phyloP scores from a whole-genome alignment of 257 asterid species.

The Nicotiana noctiflora region DNA sequence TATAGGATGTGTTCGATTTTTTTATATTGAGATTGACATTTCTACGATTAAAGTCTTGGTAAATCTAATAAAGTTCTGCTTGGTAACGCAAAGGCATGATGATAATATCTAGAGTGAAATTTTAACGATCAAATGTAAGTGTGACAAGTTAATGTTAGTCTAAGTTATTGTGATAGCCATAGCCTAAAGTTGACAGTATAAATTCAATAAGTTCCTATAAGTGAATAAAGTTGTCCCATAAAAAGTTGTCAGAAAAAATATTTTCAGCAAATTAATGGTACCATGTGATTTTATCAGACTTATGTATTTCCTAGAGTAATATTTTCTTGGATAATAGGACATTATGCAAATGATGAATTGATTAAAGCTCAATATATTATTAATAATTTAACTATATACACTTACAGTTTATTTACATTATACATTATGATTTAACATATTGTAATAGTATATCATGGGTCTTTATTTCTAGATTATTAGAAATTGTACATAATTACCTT shows the following conservation, averaged over 20 bases:
- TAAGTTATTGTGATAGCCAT: neutral
- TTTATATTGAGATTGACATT: neutral
- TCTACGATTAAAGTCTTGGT: neutral
- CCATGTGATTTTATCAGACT: neutral
- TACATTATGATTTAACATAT: too few relatives aligned
- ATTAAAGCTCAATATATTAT: too few relatives aligned
- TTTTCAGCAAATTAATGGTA: neutral
- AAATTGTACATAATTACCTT: too few relatives aligned
- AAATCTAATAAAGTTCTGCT: neutral
- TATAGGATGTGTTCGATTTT: neutral
- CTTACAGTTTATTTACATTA: too few relatives aligned
- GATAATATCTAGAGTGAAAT: neutral
- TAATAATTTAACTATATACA: too few relatives aligned
- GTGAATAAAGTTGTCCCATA: neutral
- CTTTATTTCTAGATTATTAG: too few relatives aligned
- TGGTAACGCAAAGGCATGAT: neutral
- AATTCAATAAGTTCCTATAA: neutral
- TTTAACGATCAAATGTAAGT: neutral
- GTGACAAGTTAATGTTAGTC: neutral
- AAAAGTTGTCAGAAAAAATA: neutral
- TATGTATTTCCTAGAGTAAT: too few relatives aligned
- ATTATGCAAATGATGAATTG: too few relatives aligned
- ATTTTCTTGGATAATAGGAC: too few relatives aligned
- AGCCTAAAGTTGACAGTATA: neutral
- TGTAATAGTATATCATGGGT: too few relatives aligned